Percentiles rank a stretch among this genome's conserved stretches.
These are phyloP conservation scores for Colletotrichum nymphaeae DNA, from an alignment of 2,329 filamentous ascomycete species.

Conservation along the genomic window DNA sequence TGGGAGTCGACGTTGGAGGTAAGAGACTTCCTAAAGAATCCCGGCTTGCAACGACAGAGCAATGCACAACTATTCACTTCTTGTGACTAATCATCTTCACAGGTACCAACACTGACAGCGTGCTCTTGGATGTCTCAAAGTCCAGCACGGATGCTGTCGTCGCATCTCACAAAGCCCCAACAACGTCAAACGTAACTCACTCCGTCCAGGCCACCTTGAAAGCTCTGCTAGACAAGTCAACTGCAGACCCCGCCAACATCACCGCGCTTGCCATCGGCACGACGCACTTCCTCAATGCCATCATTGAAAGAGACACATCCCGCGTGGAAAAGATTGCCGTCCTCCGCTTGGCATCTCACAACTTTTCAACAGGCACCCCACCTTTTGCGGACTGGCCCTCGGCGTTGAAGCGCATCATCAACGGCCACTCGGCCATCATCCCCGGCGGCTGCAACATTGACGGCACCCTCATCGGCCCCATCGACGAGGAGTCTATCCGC, in stretches of 20 bases:
- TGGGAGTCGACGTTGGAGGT: conserved; percentile 37
- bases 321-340: conserved; percentile 64
- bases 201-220: conserved; percentile 59
- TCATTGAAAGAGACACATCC: conserved; percentile 62
- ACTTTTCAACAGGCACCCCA: conserved; percentile 61
- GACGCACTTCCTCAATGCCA: conserved; percentile 70
- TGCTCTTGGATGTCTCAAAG: conserved; percentile 54
- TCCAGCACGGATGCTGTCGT: conserved; percentile 30
- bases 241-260: conserved; percentile 48
- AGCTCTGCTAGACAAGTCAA: conserved; percentile 51
- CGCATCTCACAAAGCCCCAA: conserved; percentile 56
- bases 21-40: background rate
- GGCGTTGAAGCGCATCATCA: conserved; percentile 51
- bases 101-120: conserved; percentile 66
- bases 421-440: conserved; percentile 38
- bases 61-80: no score
- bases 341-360: conserved; percentile 62
- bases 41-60: background rate
- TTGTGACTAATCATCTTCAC: background rate
- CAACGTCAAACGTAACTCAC: conserved; percentile 58
- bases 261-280: conserved; percentile 65
- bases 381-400: conserved; percentile 65
- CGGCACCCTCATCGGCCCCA: conserved; percentile 35
- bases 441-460: conserved; percentile 39
- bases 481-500: conserved; percentile 30